phyloP scores from a whole-genome alignment of 768 basidiomycete species.

The Favolaschia claudopus region DNA sequence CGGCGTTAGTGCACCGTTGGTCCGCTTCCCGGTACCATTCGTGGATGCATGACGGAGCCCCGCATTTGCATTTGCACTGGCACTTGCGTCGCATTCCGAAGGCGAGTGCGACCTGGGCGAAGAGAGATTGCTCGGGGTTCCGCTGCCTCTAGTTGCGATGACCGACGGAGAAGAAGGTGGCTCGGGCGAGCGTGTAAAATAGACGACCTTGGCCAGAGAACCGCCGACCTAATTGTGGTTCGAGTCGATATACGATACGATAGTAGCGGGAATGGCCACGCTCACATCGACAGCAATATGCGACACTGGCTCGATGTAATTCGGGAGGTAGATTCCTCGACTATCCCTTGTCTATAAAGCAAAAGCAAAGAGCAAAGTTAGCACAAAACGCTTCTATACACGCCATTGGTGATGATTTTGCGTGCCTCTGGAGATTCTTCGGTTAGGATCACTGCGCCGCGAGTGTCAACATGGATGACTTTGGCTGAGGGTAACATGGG shows the following conservation, averaged over 20 bases:
- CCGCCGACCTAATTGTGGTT: slow-evolving; percentile 89
- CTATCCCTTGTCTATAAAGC: slow-evolving; percentile 86
- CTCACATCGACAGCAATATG: slow-evolving; percentile 97
- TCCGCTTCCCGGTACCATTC: slow-evolving; percentile 56
- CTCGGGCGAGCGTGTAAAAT: slow-evolving; percentile 94
- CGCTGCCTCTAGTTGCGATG: slow-evolving; percentile 63
- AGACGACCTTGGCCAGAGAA: slow-evolving; percentile 96
- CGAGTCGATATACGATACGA: slow-evolving; percentile 20
- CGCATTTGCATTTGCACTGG: too few species aligned
- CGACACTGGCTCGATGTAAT: slow-evolving; percentile 96
- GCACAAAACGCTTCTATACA: slow-evolving; percentile 11
- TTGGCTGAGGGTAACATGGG: slow-evolving; percentile 81
- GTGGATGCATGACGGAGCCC: slow-evolving; percentile 42
- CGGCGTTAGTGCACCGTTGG: slow-evolving; percentile 81
- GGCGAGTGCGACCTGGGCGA: slow-evolving; percentile 55
- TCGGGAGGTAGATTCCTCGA: slow-evolving; percentile 96
- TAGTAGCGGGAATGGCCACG: slow-evolving; percentile 28
- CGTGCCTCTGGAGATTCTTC: slow-evolving; percentile 95
- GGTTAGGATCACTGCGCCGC: slow-evolving; percentile 90
- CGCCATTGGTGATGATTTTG: slow-evolving; percentile 22
- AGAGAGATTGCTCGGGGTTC: slow-evolving; percentile 52
- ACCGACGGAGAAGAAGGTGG: slow-evolving; percentile 82
- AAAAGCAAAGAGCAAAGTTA: slow-evolving; percentile 23
- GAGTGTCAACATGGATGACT: slow-evolving; percentile 93
- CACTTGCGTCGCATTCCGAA: slow-evolving; percentile 37